These are phyloP conservation scores for Fusarium illudens DNA, from an alignment of 2,329 filamentous ascomycete genomes.

Conservation along the genomic window DNA sequence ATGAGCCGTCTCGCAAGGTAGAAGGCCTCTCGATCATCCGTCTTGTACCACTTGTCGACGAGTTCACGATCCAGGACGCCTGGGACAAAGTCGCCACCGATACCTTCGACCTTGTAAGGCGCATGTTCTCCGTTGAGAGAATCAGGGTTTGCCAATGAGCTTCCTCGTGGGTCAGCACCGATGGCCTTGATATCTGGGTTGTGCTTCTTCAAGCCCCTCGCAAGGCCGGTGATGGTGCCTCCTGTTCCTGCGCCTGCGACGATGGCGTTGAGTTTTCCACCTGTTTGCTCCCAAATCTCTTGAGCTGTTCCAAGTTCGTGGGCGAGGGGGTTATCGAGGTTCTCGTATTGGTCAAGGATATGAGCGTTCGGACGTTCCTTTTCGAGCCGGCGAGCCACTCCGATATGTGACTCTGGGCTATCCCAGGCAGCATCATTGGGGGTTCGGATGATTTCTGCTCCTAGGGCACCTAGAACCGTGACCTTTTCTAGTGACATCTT, in stretches of 20 bases:
- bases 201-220: slow-evolving; percentile 85
- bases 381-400: slow-evolving; percentile 84
- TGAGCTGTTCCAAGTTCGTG: slow-evolving; percentile 93
- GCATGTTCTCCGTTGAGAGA: slow-evolving; percentile 78
- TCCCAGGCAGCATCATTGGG: slow-evolving; percentile 95
- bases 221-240: slow-evolving; percentile 89
- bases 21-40: slow-evolving; percentile 89
- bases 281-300: slow-evolving; percentile 92
- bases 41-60: slow-evolving; percentile 97
- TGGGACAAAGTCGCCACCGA: slow-evolving; percentile 98
- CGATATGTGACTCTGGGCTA: slow-evolving; percentile 93
- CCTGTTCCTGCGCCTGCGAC: slow-evolving; percentile 93
- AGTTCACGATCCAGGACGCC: slow-evolving; percentile 81
- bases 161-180: slow-evolving; percentile 89
- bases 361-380: slow-evolving; percentile 96
- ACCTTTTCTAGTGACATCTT: slow-evolving; percentile 99
- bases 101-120: slow-evolving; percentile 95
- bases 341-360: slow-evolving; percentile 94
- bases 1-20: slow-evolving; percentile 85
- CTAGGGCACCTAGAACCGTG: slow-evolving; percentile 87
- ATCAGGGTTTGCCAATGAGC: slow-evolving; percentile 83
- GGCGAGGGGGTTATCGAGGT: slow-evolving; percentile 86
- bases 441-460: slow-evolving; percentile 95
- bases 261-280: slow-evolving; percentile 79
- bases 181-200: slow-evolving; percentile 84